Evolutionary conservation across 208 protist genomes (phyloP), one percentile per base, ranked within the genome.

Genomic region (Crithidia mellificae): DNA sequence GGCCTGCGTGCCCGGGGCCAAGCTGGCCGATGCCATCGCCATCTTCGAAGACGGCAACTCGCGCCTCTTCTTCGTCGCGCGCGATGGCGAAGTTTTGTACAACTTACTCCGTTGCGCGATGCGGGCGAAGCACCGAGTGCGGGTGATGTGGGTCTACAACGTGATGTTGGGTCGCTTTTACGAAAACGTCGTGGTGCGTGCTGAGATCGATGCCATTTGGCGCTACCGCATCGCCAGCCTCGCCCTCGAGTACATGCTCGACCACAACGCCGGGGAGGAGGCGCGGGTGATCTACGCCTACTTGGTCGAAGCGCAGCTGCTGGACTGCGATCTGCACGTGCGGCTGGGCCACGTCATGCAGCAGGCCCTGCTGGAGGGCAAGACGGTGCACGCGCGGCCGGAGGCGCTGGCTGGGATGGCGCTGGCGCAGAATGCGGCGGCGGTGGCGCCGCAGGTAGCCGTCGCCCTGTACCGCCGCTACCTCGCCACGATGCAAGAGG

Each of bases 61-160:
- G 9, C 68, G 77, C 25, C 80, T 96, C 9, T 92, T 96, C 71
- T 96, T 93, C 74, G 85, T 93, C 8, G 80, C 88, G 2, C 77
- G 91, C 6, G 91, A 96, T 75, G 91, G 88, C 12, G 91, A 96
- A 61, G 88, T 94, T 25, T 67, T 96, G 49, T 63, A 87, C 61
- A 91, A 96, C 61, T 22, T 96, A 17, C 83, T 96, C 83, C 82
- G 81, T 9, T 93, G 86, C 61, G 91, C 91, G 19, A 86, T 96
- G 52, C 72, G 72, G 20, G 91, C 91, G 32, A 68, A 80, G 63
- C 84, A 93, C 73, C 88, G 88, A 15, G 85, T 86, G 56, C 88
- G 91, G 19, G 83, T 96, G 30, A 93, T 96, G 88, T 96, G 91
- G 88, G 87, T 94, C 1, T 91, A 91, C 74, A 93, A 93, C 71